Base-by-base conservation (phyloP, 768 basidiomycete genomes). In the Hygrocybe punicea region DNA sequence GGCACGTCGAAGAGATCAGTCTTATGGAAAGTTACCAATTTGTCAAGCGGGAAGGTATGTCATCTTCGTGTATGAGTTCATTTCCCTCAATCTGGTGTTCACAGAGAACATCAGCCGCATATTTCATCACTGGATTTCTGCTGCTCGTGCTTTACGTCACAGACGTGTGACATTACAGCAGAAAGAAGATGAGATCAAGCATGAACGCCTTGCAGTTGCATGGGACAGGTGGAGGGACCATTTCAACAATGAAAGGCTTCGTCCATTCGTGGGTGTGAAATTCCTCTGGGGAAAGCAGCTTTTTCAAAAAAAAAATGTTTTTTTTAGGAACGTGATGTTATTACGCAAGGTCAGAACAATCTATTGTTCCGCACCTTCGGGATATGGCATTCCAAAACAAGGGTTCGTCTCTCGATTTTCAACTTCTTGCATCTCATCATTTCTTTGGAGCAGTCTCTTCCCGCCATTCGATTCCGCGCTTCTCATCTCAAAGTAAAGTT, bases 201-300 rank as follows among this genome's bases (percentile, higher is more conserved):
- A 78, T 13, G 73, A 74, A 13, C 65, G 76, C 24, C 71, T 86
- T 29, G 76, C 79, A 33, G 73, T 71, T 29, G 81, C 81, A 14
- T 93, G 90, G 90, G 87, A 91, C 54, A 85, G 76, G 63, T 94
- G 92, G 92, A 75, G 84, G 65, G 89, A 87, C 54, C 82, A 78
- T 25, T 91, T 84, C 67, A 79, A 76, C 60, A 82, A 86, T 51
- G 83, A 83, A 59, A 78, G 76, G 58, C 72, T 93, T 49, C 81
- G 81, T 24, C 86, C 87, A 13, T 69, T 87, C 64, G 89, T 90
- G 56, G 66, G 82, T 47, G 16, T 23, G 16, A 23, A 17, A 5
- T 5, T n/a, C 6, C 17, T 47, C 21, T 5, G 3, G 6, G 23
- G 11, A 23, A 19, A 8, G 11, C 17, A 13, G n/a, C 21, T 19